Percentiles rank a stretch among this genome's conserved stretches.
Conservation (phyloP, 345 rosid species). For the Eucalyptus erythrocorys region DNA sequence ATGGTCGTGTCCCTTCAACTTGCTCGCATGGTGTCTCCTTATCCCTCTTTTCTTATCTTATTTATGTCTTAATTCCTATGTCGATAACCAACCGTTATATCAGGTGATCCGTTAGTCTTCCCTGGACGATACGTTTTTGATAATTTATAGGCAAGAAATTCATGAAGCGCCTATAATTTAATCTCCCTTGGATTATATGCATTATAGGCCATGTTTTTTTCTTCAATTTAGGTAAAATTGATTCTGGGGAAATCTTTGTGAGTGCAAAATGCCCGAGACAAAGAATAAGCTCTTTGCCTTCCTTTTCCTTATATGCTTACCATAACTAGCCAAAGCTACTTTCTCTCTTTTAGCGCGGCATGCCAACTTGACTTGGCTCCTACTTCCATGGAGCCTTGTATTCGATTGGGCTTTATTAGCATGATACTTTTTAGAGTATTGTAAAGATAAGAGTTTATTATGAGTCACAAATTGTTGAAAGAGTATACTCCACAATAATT, state of each 20-base stretch:
- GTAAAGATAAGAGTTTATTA: too few relatives aligned
- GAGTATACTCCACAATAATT: too few relatives aligned
- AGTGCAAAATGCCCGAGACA: neutral
- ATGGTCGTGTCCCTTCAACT: neutral
- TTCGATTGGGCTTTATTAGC: too few relatives aligned
- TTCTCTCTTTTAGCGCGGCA: neutral
- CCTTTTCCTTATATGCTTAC: neutral
- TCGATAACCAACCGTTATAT: neutral
- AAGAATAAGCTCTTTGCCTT: neutral
- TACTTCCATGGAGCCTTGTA: too few relatives aligned
- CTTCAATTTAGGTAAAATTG: neutral
- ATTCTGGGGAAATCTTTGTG: neutral
- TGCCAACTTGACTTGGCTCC: neutral
- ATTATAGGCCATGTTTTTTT: neutral
- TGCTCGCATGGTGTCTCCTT: neutral
- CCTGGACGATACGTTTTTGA: neutral
- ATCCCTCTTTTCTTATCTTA: neutral
- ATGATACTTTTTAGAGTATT: too few relatives aligned
- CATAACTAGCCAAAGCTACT: neutral
- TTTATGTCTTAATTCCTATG: neutral
- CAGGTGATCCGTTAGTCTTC: neutral
- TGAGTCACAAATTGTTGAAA: too few relatives aligned
- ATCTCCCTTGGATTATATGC: neutral
- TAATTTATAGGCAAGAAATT: neutral
- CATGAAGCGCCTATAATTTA: neutral